Evolutionary conservation across 495 filamentous ascomycete genomes (phyloP), one percentile per base, ranked within the genome.

Genomic region (Cryomyces minteri): DNA sequence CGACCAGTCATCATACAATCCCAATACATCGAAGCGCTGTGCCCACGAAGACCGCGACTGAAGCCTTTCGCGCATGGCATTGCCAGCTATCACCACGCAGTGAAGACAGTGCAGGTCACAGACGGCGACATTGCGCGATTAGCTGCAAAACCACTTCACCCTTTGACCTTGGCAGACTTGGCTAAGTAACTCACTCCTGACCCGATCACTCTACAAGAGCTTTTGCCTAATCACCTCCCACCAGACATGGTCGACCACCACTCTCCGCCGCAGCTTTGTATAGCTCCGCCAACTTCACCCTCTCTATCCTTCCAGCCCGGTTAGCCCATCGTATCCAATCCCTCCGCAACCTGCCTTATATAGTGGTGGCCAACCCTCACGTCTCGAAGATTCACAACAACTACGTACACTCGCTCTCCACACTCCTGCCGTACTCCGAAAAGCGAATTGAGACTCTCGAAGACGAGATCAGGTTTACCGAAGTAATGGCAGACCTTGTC

Each of bases 321-420:
- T 75, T 98, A 11, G 92, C 90, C 4, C 86, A 90, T 55, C 84
- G 90, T 34, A 90, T 96, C 40, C 80, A 94, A 61, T 81, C 83
- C 2, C 65, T 98, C 9, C 79, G 88, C 45, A 94, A 93, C 62
- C 74, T 98, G 4, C 92, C 90, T 1, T 98, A 83, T 62, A 98
- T 98, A 54, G 88, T 98, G 40, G 90, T 98, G 12, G 86, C 88
- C 0, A 96, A 96, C 59, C 83, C 86, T 1, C 82, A 94, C 55
- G 84, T 96, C 44, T 79, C 80, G 31, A 77, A 76, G 51, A 96
- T 98, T 46, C 94, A 95, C 65, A 74, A 82, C 56, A 95, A 94
- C 62, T 98, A 98, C 62, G 65, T 88, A 37, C 87, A 94, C 57
- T 93, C 84, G 4, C 69, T 96, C 1, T 86, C 82, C 4, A 92